These are phyloP conservation scores for Cercophora samala DNA, from an alignment of 495 filamentous ascomycete genomes.

Conservation along the genomic window DNA sequence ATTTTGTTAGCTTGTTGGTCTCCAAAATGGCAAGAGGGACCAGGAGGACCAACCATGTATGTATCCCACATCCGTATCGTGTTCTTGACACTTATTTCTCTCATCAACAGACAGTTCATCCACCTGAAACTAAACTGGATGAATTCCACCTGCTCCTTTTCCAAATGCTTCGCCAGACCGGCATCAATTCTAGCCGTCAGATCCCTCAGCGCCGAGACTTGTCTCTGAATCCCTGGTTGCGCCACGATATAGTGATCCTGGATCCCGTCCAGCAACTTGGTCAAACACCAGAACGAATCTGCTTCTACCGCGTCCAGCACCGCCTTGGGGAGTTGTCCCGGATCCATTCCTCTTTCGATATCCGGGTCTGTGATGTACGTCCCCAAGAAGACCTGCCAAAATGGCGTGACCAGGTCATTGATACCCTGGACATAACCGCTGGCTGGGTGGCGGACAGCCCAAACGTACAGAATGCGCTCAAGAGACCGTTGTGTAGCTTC, in stretches of 20 bases:
- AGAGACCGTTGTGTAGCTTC: slow-evolving; percentile 92
- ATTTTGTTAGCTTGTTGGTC: slow-evolving; percentile 5
- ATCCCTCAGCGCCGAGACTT: slow-evolving; percentile 83
- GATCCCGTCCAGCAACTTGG: slow-evolving; percentile 93
- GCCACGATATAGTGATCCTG: slow-evolving; percentile 99
- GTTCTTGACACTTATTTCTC: slow-evolving; percentile 92
- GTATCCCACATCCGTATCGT: slow-evolving; percentile 99
- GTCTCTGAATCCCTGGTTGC: slow-evolving; percentile 92
- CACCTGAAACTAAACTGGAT: slow-evolving; percentile 99
- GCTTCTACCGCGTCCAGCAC: slow-evolving; percentile 97
- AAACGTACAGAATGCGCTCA: slow-evolving; percentile 93
- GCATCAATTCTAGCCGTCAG: slow-evolving; percentile 86
- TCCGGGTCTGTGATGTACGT: slow-evolving; percentile 91
- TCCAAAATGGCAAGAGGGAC: background rate
- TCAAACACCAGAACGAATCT: slow-evolving; percentile 97
- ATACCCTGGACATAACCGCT: slow-evolving; percentile 98
- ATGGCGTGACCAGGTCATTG: slow-evolving; percentile 95
- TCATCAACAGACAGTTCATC: slow-evolving; percentile 99
- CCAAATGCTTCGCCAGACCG: slow-evolving; percentile 79
- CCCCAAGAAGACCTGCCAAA: slow-evolving; percentile 95
- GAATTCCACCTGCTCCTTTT: slow-evolving; percentile 89
- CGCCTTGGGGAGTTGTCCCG: slow-evolving; percentile 82
- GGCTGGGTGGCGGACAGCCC: slow-evolving; percentile 95
- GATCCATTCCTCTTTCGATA: slow-evolving; percentile 92
- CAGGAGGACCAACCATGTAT: slow-evolving; percentile 67